Base-by-base conservation (phyloP, 2,329 filamentous ascomycete species). In the Fusarium annulatum region DNA sequence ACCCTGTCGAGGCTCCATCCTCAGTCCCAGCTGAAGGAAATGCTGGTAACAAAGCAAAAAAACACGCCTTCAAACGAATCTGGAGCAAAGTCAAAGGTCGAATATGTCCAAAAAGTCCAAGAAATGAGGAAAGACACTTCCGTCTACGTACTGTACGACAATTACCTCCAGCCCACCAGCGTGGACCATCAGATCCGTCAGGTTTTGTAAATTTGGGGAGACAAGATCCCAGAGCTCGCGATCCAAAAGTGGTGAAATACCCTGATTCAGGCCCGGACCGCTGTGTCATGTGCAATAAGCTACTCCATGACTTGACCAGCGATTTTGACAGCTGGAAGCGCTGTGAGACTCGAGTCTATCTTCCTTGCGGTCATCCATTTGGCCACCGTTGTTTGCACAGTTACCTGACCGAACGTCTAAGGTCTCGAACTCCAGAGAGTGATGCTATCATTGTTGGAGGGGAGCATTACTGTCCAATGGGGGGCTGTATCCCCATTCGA, bases 321-420 rank as follows among this genome's bases (percentile, higher is more conserved):
- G 14, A 23, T n/a, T 19, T 6, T 14, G 9, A 12, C 3, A 23
- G 9, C 12, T 43, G 51, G 26, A 16, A 15, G 16, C 1, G 21
- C 28, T 39, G 39, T 14, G 79, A 80, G 46, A 30, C 21, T 15
- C 59, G 55, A 26, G 65, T 61, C 4, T 78, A 72, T 49, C 72
- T 80, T 21, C 76, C 76, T 10, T 80, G 79, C 48, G 78, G 79
- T 18, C 78, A 80, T 55, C 23, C 21, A 19, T 78, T 78, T 53
- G 78, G 77, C 14, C 75, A 28, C 12, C 46, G 8, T 80, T 79
- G n/a, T 56, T 62, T 42, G 49, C n/a, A 52, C 33, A 16, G 7
- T 38, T 36, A 52, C 30, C 49, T 52, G 18, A 11, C 4, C 9
- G 7, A n/a, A 28, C 26, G 34, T n/a, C 9, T 15, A 49, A 21